These are phyloP conservation scores for Pilobolus umbonatus DNA, from an alignment of 192 early-diverging fungal genomes.

Conservation along the genomic window DNA sequence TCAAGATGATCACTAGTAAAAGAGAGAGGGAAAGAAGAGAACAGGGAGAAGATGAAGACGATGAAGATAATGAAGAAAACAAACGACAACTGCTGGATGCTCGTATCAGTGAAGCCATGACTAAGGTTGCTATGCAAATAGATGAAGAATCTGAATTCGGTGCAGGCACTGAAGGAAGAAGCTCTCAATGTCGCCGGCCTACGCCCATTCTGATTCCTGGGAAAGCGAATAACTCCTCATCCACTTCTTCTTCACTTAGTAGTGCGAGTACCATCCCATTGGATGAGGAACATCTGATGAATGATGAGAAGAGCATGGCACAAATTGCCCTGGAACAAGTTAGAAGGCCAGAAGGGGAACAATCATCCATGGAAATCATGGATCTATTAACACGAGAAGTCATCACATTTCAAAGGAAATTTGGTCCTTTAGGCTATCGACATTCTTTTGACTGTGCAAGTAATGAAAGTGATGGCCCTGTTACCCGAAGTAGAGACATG, in stretches of 20 bases:
- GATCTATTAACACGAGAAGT: constrained; percentile 48
- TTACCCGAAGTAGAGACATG: not conserved
- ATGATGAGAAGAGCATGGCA: constrained; percentile 9
- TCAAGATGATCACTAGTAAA: constrained; percentile 31
- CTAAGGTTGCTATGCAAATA: not conserved
- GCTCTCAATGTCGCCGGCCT: no score
- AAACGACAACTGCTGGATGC: not conserved
- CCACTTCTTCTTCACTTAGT: constrained; percentile 27
- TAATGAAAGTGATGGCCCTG: not conserved
- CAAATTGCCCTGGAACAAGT: not conserved
- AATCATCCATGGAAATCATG: constrained; percentile 45
- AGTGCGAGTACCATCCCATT: constrained; percentile 31
- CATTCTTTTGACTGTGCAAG: not conserved
- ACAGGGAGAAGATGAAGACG: not conserved
- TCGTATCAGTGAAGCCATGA: not conserved
- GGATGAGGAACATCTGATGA: constrained; percentile 3
- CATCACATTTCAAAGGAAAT: constrained; percentile 48
- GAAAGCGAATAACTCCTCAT: not conserved
- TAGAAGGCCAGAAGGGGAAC: not conserved
- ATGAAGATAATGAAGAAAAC: not conserved
- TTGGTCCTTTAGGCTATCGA: constrained; percentile 20
- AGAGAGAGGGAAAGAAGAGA: not conserved
- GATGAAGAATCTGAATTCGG: not conserved
- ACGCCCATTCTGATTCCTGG: constrained; percentile 10
- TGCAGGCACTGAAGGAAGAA: constrained; percentile 6